Evolutionary conservation across 192 early-diverging fungal species (phyloP).

Genomic region (Coemansia sp.): DNA sequence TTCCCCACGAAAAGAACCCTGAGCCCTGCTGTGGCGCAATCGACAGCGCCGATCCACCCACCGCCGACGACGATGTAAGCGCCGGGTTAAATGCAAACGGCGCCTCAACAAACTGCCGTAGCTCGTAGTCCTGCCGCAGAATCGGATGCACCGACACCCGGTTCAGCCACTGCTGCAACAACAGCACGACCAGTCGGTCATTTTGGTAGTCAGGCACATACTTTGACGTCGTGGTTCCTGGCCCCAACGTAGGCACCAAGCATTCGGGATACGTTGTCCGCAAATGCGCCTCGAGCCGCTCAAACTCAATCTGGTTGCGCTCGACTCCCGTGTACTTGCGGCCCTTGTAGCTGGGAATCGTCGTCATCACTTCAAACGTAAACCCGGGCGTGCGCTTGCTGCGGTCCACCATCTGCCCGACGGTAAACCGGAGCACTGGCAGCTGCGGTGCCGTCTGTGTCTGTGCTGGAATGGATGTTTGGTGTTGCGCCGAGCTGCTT

Average conservation of each 20-base stretch:
- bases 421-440: slow-evolving; percentile 37
- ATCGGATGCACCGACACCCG: slow-evolving; percentile 50
- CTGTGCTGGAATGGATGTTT: not conserved
- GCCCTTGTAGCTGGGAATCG: slow-evolving; percentile 47
- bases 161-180: slow-evolving; percentile 54
- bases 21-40: slow-evolving; percentile 25
- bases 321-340: slow-evolving; percentile 51
- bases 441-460: not conserved
- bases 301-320: slow-evolving; percentile 54
- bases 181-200: slow-evolving; percentile 47
- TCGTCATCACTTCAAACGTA: slow-evolving; percentile 43
- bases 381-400: slow-evolving; percentile 40
- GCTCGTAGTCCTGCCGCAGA: slow-evolving; percentile 55
- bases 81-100: slow-evolving; percentile 55
- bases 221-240: slow-evolving; percentile 45
- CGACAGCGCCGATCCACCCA: slow-evolving; percentile 21
- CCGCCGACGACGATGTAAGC: slow-evolving; percentile 17
- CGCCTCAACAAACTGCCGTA: slow-evolving; percentile 57
- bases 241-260: slow-evolving; percentile 49
- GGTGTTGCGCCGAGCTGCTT: not conserved
- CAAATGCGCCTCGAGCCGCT: slow-evolving; percentile 51
- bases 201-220: slow-evolving; percentile 55
- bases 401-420: slow-evolving; percentile 50
- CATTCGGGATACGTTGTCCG: slow-evolving; percentile 55
- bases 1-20: slow-evolving; percentile 46